A percentile compares a stretch with the other conserved stretches of the same genome.
Conservation (phyloP, 371 early-diverging fungal species). For the Mortierella sp. region DNA sequence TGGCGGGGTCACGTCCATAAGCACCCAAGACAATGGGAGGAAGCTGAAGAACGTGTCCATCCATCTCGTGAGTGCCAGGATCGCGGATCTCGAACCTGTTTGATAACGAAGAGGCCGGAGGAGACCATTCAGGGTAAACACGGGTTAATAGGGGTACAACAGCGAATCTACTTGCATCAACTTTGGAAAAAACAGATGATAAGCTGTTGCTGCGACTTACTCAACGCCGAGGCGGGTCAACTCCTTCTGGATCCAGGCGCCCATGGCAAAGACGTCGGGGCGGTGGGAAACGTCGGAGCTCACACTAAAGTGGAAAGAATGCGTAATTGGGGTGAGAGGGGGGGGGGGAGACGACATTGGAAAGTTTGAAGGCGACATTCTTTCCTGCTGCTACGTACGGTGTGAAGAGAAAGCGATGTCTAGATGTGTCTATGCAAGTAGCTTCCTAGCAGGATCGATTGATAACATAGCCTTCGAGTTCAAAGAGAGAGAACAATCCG, state of each 20-base stretch:
- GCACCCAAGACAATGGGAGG: slow-evolving; percentile 95
- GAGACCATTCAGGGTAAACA: not conserved
- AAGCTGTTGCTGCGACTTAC: slow-evolving; percentile 39
- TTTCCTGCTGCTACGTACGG: not conserved
- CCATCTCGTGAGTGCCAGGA: slow-evolving; percentile 88
- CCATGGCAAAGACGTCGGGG: slow-evolving; percentile 92
- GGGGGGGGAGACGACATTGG: not conserved
- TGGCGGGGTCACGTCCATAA: slow-evolving; percentile 90
- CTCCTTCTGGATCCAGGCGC: slow-evolving; percentile 85
- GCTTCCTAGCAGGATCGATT: not conserved
- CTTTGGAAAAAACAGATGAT: not conserved
- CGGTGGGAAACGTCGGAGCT: slow-evolving; percentile 83
- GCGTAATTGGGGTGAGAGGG: not conserved
- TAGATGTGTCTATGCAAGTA: not conserved
- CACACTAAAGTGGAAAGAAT: slow-evolving; percentile 70
- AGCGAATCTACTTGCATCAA: not conserved
- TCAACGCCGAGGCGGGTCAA: slow-evolving; percentile 83
- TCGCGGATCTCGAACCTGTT: slow-evolving; percentile 71
- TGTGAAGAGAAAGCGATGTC: not conserved
- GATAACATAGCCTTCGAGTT: not conserved
- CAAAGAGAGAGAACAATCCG: not conserved
- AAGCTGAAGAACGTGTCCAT: slow-evolving; percentile 82
- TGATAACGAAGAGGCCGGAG: not conserved
- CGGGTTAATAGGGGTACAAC: not conserved
- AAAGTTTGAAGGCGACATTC: not conserved